A percentile compares a stretch with the other conserved stretches of the same genome.
These are phyloP conservation scores for Chlorella sp. DNA, from an alignment of 139 green algal species.

Conservation along the genomic window DNA sequence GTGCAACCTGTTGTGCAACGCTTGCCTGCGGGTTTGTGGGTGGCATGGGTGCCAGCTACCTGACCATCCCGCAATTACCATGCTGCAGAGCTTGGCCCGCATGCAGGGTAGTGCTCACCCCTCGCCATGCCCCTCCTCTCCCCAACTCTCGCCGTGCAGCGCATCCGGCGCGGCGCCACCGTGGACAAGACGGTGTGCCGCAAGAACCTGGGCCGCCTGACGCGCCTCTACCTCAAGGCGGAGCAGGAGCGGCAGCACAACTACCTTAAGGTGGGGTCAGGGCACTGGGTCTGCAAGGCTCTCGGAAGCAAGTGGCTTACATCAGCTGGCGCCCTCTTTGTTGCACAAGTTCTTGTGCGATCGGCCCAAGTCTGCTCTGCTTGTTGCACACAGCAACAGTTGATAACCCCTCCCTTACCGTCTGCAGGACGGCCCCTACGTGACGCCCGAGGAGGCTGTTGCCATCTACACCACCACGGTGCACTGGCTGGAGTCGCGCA, in stretches of 20 bases:
- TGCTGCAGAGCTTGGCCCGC: too few species aligned
- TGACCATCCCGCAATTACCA: too few species aligned
- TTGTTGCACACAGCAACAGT: too few species aligned
- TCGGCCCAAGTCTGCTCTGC: too few species aligned
- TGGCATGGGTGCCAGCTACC: too few species aligned
- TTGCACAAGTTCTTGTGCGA: neutral
- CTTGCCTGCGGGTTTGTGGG: too few species aligned
- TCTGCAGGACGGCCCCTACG: constrained; percentile 85
- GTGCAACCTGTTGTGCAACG: too few species aligned
- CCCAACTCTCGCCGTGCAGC: constrained; percentile 29
- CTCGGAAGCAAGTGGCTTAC: too few species aligned
- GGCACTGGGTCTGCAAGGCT: neutral
- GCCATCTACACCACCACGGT: constrained; percentile 98
- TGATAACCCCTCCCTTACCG: too few species aligned
- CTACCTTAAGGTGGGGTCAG: constrained; percentile 91
- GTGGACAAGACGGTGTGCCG: constrained; percentile 99
- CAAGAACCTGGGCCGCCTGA: constrained; percentile 99
- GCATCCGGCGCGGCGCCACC: constrained; percentile 97
- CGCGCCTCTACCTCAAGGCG: constrained; percentile 97
- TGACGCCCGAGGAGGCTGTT: constrained; percentile 95
- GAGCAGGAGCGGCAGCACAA: constrained; percentile 99
- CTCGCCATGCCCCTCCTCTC: too few species aligned
- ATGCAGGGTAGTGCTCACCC: too few species aligned
- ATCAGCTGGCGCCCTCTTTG: too few species aligned
- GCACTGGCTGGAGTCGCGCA: constrained; percentile 99